These are phyloP conservation scores for Penicillium alfredii DNA, from an alignment of 495 filamentous ascomycete genomes.

Conservation along the genomic window DNA sequence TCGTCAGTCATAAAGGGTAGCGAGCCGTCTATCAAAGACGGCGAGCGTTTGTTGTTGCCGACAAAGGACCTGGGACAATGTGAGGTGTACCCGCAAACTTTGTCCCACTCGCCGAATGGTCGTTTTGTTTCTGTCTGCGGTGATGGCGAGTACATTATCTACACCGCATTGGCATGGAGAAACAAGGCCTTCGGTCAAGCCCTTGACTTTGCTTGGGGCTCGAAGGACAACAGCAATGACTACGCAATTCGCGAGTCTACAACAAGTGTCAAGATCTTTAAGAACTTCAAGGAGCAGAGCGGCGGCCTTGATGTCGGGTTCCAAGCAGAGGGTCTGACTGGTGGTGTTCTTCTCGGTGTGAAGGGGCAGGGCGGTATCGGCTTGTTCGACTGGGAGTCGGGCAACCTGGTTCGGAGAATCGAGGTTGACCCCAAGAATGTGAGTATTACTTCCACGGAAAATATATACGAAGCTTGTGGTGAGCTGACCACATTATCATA, in stretches of 20 bases:
- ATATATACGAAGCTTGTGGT: constrained; percentile 6
- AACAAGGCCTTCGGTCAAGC: constrained; percentile 97
- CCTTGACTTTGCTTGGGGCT: constrained; percentile 94
- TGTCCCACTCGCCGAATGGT: constrained; percentile 94
- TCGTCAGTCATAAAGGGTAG: constrained; percentile 92
- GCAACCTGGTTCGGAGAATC: constrained; percentile 83
- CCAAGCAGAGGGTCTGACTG: constrained; percentile 85
- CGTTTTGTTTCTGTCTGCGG: constrained; percentile 96
- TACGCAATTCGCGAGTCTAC: constrained; percentile 92
- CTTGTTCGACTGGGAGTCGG: constrained; percentile 93
- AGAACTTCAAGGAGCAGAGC: constrained; percentile 92
- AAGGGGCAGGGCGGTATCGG: constrained; percentile 92
- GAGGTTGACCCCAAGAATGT: constrained; percentile 86
- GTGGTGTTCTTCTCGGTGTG: constrained; percentile 88
- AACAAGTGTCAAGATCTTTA: constrained; percentile 92
- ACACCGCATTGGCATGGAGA: constrained; percentile 93
- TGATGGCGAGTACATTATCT: constrained; percentile 97
- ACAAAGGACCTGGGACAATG: constrained; percentile 93
- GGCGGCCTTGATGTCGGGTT: constrained; percentile 91
- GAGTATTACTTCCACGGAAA: constrained; percentile 17
- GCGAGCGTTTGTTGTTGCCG: constrained; percentile 73
- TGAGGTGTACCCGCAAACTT: constrained; percentile 92
- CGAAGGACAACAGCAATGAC: constrained; percentile 97
- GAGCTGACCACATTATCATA: constrained; percentile 26
- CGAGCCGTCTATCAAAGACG: constrained; percentile 79